These are phyloP conservation scores for Ilex asprella DNA, from an alignment of 257 asterid genomes.

Conservation along the genomic window DNA sequence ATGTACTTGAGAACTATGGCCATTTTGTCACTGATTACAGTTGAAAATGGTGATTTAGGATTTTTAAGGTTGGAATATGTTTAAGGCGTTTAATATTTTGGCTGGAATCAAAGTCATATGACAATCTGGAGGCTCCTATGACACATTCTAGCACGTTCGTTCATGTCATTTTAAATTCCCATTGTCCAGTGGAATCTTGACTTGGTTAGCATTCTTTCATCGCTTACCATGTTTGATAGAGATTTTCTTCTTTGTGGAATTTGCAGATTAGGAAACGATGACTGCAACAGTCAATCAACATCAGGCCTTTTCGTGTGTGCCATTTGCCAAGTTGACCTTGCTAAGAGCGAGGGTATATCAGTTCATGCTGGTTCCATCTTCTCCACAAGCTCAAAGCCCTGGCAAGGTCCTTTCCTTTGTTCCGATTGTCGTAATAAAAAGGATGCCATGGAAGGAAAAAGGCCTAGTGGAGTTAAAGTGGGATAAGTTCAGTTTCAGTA, in stretches of 20 bases:
- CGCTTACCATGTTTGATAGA: too few species aligned
- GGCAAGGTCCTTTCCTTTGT: slow-evolving; percentile 93
- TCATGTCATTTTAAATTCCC: too few species aligned
- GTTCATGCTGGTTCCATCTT: slow-evolving; percentile 82
- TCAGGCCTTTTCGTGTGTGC: slow-evolving; percentile 59
- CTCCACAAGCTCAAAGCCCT: slow-evolving; percentile 64
- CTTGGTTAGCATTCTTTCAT: too few species aligned
- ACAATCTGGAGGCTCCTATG: too few species aligned
- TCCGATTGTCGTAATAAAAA: slow-evolving; percentile 62
- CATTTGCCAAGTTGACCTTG: slow-evolving; percentile 53
- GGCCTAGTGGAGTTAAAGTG: slow-evolving; percentile 41
- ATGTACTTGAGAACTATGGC: too few species aligned
- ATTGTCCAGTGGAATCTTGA: too few species aligned
- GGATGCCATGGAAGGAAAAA: slow-evolving; percentile 78
- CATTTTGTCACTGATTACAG: too few species aligned
- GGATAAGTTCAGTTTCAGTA: slow-evolving; percentile 4
- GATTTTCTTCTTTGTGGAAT: background rate
- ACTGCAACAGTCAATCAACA: slow-evolving; percentile 28
- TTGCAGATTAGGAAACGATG: slow-evolving; percentile 61
- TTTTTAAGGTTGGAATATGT: too few species aligned
- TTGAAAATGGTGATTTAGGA: too few species aligned
- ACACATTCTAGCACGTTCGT: too few species aligned
- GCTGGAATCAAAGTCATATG: too few species aligned
- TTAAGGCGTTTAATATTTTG: too few species aligned
- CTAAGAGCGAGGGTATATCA: slow-evolving; percentile 59